phyloP scores from a whole-genome alignment of 73 alveolate genomes.

The Stentor roeselii region DNA sequence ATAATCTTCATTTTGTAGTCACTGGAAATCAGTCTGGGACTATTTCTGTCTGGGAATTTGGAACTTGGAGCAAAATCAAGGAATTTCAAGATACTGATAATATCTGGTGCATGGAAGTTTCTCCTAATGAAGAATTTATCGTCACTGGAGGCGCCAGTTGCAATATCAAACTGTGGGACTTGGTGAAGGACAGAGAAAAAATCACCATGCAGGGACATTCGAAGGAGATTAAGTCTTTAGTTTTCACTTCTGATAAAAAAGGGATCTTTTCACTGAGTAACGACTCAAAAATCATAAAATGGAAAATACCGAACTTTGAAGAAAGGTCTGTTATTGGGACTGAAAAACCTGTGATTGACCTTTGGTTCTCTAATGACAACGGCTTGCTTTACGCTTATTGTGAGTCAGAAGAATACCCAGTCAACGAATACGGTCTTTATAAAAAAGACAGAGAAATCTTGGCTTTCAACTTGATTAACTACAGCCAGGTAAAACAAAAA shows the following conservation, averaged over 20 bases:
- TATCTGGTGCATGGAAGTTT: background rate
- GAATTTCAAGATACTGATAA: background rate
- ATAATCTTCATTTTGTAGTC: background rate
- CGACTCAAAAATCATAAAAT: background rate
- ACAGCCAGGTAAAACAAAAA: background rate
- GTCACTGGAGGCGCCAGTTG: background rate
- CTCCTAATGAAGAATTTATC: background rate
- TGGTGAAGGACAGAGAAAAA: background rate
- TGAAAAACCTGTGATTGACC: background rate
- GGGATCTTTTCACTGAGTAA: background rate
- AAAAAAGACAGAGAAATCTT: too few relatives aligned
- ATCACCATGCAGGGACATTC: background rate
- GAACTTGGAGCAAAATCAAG: background rate
- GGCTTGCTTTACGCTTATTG: background rate
- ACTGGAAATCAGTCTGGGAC: background rate
- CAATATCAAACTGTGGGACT: background rate
- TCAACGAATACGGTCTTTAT: too few relatives aligned
- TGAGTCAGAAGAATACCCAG: background rate
- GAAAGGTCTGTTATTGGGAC: background rate
- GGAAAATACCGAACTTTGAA: background rate
- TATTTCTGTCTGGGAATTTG: background rate
- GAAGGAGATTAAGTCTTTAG: background rate
- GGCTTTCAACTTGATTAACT: background rate
- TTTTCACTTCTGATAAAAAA: background rate
- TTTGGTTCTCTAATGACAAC: background rate